phyloP scores from a whole-genome alignment of 2,329 filamentous ascomycete species.

The Fusarium sp. region DNA sequence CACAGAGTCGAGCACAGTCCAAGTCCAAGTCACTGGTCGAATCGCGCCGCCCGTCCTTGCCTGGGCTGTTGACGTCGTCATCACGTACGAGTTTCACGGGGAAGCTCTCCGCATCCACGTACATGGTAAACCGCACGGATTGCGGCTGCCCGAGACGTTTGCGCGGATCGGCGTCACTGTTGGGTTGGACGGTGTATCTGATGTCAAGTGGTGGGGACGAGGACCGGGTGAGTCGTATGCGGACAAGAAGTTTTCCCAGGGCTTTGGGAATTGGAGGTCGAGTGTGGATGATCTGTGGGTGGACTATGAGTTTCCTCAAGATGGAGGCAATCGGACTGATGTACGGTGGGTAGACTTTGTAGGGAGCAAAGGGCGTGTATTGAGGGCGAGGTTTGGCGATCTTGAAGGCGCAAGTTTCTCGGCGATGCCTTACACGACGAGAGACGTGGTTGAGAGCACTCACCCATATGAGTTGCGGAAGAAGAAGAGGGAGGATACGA shows the following conservation, averaged over 20 bases:
- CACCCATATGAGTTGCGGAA: conserved; percentile 72
- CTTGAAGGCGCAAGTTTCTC: conserved; percentile 65
- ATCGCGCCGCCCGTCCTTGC: conserved; percentile 73
- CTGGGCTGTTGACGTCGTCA: conserved; percentile 66
- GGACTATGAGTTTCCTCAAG: conserved; percentile 77
- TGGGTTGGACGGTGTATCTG: conserved; percentile 53
- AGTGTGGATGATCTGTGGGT: conserved; percentile 65
- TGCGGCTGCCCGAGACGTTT: conserved; percentile 65
- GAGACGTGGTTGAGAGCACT: conserved; percentile 63
- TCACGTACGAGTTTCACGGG: conserved; percentile 66
- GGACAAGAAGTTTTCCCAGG: conserved; percentile 74
- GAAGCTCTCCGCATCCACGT: conserved; percentile 61
- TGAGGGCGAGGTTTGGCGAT: conserved; percentile 60
- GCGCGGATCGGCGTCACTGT: conserved; percentile 72
- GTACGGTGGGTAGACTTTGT: conserved; percentile 59
- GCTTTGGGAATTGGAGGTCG: conserved; percentile 64
- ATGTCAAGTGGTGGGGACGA: conserved; percentile 72
- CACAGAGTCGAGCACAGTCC: conserved; percentile 45
- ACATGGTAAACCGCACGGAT: conserved; percentile 56
- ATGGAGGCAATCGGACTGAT: conserved; percentile 74
- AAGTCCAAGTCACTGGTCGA: conserved; percentile 62
- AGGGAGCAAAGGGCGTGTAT: conserved; percentile 52
- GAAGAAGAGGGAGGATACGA: conserved; percentile 60
- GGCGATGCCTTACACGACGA: conserved; percentile 65
- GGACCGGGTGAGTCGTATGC: conserved; percentile 73